Conservation (phyloP, 2,329 filamentous ascomycete genomes). For the Truncatella angustata region DNA sequence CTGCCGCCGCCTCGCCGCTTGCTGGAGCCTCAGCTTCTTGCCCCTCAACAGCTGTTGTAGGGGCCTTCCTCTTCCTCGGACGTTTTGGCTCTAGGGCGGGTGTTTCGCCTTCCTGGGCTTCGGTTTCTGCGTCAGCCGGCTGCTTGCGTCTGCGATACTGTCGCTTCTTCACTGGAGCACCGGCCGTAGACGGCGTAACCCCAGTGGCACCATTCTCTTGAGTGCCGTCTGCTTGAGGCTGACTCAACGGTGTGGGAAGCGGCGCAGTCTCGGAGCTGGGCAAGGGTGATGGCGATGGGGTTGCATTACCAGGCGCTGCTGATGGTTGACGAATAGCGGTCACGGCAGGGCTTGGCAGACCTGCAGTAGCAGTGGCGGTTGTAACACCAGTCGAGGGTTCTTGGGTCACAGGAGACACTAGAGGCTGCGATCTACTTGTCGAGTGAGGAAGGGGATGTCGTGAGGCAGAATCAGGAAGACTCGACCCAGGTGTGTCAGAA, state of each 20-base stretch:
- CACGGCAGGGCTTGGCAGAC: slow-evolving; percentile 2
- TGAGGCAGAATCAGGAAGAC: too few relatives aligned
- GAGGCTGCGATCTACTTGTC: neutral
- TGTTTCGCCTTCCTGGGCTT: slow-evolving; percentile 4
- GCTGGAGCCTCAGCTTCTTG: slow-evolving; percentile 19
- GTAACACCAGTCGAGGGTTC: neutral
- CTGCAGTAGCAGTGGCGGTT: neutral
- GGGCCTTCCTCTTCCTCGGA: slow-evolving; percentile 22
- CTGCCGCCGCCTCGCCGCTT: slow-evolving; percentile 19
- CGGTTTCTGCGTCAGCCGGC: slow-evolving; percentile 15
- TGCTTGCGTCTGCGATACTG: slow-evolving; percentile 24
- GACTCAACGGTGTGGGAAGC: neutral
- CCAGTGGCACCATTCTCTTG: neutral
- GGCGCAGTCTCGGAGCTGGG: neutral
- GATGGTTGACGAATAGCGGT: neutral
- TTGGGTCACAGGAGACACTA: neutral
- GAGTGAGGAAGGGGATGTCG: neutral
- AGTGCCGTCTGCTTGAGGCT: neutral
- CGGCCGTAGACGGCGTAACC: neutral
- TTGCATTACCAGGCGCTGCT: neutral
- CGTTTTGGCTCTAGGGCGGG: slow-evolving; percentile 30
- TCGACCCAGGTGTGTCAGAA: too few relatives aligned
- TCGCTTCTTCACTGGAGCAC: slow-evolving; percentile 19
- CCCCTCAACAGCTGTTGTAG: slow-evolving; percentile 14
- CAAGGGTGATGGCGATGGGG: slow-evolving; percentile 1